phyloP scores from a whole-genome alignment of 1,139 yeast species.

The Blastobotrys capitulatus region DNA sequence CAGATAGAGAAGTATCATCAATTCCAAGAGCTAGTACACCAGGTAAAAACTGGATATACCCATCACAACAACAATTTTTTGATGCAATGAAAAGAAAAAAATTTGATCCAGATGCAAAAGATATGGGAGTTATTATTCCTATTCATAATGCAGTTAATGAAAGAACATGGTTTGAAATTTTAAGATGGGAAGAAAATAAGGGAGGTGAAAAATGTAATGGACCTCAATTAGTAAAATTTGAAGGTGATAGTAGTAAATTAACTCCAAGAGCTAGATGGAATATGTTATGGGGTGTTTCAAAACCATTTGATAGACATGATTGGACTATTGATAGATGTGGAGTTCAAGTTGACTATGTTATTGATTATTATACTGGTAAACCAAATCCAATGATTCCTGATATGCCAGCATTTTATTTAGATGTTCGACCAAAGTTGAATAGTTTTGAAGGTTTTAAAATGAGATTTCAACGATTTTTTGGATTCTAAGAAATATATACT shows the following conservation, averaged over 20 bases:
- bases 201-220: conserved; percentile 65
- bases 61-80: conserved; percentile 89
- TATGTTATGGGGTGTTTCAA: conserved; percentile 54
- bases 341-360: conserved; percentile 74
- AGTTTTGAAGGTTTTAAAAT: conserved; percentile 71
- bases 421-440: conserved; percentile 87
- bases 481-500: conserved; percentile 37
- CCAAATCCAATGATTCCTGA: conserved; percentile 42
- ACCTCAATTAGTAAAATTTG: conserved; percentile 74
- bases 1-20: conserved; percentile 70
- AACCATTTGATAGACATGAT: conserved; percentile 95
- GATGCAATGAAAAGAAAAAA: conserved; percentile 91
- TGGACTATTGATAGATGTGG: conserved; percentile 94
- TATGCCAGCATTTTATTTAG: conserved; percentile 66
- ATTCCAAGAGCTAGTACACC: conserved; percentile 64
- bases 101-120: conserved; percentile 76
- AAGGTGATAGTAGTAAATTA: conserved; percentile 77
- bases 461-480: conserved; percentile 52
- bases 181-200: conserved; percentile 75
- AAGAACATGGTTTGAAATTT: conserved; percentile 81
- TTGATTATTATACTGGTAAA: conserved; percentile 78
- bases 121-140: conserved; percentile 89
- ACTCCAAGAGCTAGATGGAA: conserved; percentile 89
- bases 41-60: conserved; percentile 80
- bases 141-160: conserved; percentile 93